phyloP scores from a whole-genome alignment of 176 grass and related monocot genomes.

The Zizania latifolia region DNA sequence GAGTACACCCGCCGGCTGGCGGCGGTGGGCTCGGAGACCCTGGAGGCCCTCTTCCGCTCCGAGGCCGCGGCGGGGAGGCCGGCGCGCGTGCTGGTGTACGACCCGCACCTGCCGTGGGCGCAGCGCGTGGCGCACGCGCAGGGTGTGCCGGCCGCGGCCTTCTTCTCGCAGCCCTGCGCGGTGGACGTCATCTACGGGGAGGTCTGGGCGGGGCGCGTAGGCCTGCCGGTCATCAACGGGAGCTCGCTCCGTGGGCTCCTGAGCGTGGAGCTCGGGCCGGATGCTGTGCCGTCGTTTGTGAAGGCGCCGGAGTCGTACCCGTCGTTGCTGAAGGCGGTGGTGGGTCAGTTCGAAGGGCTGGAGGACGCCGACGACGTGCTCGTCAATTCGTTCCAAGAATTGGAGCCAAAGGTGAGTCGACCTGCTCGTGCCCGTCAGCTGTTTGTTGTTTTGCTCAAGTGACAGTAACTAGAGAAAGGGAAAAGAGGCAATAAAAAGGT shows the following conservation, averaged over 20 bases:
- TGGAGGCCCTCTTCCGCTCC: background rate
- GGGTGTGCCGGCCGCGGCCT: background rate
- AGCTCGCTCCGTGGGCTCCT: too few relatives aligned
- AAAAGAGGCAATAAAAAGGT: too few relatives aligned
- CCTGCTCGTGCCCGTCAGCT: too few relatives aligned
- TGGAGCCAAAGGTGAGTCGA: slow-evolving; percentile 17
- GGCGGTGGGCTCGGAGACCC: background rate
- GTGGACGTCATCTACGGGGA: slow-evolving; percentile 5
- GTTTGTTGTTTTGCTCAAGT: too few relatives aligned
- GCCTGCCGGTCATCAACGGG: background rate
- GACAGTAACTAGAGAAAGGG: too few relatives aligned
- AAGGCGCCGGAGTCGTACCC: background rate
- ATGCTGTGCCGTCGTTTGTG: slow-evolving; percentile 10
- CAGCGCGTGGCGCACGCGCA: background rate
- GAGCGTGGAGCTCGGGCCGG: background rate
- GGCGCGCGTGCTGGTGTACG: slow-evolving; percentile 11
- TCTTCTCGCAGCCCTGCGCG: slow-evolving; percentile 16
- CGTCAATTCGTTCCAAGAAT: background rate
- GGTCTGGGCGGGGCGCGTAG: background rate
- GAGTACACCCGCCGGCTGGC: background rate
- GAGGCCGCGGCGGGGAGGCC: background rate
- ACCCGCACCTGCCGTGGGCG: slow-evolving; percentile 7
- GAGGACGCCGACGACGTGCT: slow-evolving; percentile 20
- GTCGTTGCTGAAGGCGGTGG: rapidly evolving
- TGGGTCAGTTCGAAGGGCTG: slow-evolving; percentile 10